Evolutionary conservation across 2,329 filamentous ascomycete genomes (phyloP).

Genomic region (Aspergillus sp.): DNA sequence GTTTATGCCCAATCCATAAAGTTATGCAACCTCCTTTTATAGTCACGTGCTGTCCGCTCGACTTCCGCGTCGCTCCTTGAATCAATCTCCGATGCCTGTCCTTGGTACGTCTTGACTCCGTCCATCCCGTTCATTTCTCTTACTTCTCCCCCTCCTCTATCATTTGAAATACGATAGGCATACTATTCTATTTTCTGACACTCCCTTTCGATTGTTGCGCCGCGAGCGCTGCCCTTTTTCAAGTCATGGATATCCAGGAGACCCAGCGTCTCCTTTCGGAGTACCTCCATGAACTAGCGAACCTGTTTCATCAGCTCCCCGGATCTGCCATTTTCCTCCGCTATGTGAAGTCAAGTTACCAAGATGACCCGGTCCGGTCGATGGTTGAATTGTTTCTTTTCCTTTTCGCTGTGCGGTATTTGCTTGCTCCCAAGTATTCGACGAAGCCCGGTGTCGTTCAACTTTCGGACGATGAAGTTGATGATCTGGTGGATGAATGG

Average conservation of each 20-base stretch:
- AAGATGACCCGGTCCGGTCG: conserved; percentile 90
- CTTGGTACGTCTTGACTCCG: background rate
- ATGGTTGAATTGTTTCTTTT: conserved; percentile 90
- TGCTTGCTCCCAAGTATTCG: conserved; percentile 85
- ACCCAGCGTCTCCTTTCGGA: conserved; percentile 48
- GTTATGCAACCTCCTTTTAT: background rate
- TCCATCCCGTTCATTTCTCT: conserved; percentile 1
- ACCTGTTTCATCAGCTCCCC: conserved; percentile 80
- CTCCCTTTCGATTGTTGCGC: conserved; percentile 4
- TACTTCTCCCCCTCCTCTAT: background rate
- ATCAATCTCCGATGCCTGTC: background rate
- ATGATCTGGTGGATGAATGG: conserved; percentile 96
- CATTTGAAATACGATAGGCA: background rate
- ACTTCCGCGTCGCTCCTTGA: background rate
- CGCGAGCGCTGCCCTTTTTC: conserved; percentile 3
- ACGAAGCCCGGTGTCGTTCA: conserved; percentile 88
- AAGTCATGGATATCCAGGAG: conserved; percentile 52
- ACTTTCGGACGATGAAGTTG: conserved; percentile 90
- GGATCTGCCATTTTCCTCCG: conserved; percentile 90
- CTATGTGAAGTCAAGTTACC: conserved; percentile 95
- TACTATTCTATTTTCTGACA: background rate
- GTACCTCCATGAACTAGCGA: conserved; percentile 49
- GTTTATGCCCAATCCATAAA: background rate
- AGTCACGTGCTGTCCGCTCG: background rate
- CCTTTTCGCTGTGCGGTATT: conserved; percentile 89